Evolutionary conservation across 495 filamentous ascomycete genomes (phyloP), one percentile per base, ranked within the genome.

Genomic region (Venustampulla echinocandica): DNA sequence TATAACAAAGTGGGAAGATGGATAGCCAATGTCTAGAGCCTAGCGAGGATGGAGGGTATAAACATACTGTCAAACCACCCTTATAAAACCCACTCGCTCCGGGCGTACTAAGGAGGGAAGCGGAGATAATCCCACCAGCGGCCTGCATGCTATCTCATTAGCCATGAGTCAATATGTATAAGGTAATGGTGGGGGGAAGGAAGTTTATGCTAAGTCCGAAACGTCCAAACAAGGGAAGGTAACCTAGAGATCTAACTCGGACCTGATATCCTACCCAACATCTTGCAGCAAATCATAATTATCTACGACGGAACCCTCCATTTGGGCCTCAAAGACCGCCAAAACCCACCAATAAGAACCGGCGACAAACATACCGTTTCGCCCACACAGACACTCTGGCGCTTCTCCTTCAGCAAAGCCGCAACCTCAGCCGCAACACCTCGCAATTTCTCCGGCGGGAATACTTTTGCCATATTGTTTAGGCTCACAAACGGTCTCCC

Each of bases 111-210:
- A 80, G 71, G 13, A 82, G 61, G 40, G 66, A 68, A 19, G 72
- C 67, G 30, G 73, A 77, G 42, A 79, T 75, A 36, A 82, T 65
- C 11, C 78, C 78, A n/a, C 78, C 78, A 10, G 76, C 73, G 4
- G 76, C 76, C 75, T 79, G 35, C 2, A 32, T 22, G 5, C 18
- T 19, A 23, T 22, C 13, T n/a, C n/a, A n/a, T n/a, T n/a, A n/a
- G n/a, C n/a, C n/a, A n/a, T n/a, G n/a, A n/a, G n/a, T n/a, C n/a
- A n/a, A n/a, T n/a, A n/a, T n/a, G n/a, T n/a, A n/a, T n/a, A n/a
- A n/a, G n/a, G n/a, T n/a, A n/a, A n/a, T n/a, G n/a, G n/a, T n/a
- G n/a, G n/a, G n/a, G n/a, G n/a, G n/a, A n/a, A n/a, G n/a, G n/a
- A n/a, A n/a, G n/a, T n/a, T n/a, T n/a, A n/a, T n/a, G n/a, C n/a